Base-by-base conservation (phyloP, 2,329 filamentous ascomycete genomes). In the Fusarium lateritium region DNA sequence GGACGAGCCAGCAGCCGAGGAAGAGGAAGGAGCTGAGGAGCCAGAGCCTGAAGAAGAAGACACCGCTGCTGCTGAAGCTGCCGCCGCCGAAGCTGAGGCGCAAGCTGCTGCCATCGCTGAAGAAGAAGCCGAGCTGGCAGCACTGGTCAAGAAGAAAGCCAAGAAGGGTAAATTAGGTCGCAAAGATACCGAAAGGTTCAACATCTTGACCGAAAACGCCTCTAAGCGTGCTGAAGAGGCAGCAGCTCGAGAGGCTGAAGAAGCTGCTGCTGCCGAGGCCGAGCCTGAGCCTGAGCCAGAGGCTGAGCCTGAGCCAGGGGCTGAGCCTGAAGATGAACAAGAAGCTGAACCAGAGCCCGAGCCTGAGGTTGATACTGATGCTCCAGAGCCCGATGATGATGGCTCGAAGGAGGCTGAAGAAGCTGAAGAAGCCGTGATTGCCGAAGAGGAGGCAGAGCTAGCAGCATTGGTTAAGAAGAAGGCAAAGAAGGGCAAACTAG, bases 121-220 rank as follows among this genome's bases (percentile, higher is more conserved):
- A 26, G 80, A 84, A 62, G 81, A 79, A 14, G 79, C 81, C 31
- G 82, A 85, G 71, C 80, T 81, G 22, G 79, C 79, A 19, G 77
- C 76, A 14, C 77, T 78, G 55, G 78, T 79, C 47, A 80, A 78
- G 13, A 76, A 76, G 60, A 76, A 72, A 28, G 55, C 47, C 34
- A 84, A 82, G 73, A 81, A 82, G 65, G 71, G 72, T 7, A 73
- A 62, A 31, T 19, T 73, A 22, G 71, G 71, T 15, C 67, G 62
- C 28, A 73, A 72, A 46, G 71, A 73, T 38, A 63, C 69, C 6
- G 71, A 73, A 21, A 50, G 71, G 24, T 65, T 64, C 10, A 54
- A 68, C 13, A 19, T 47, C 22, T 52, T 73, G 17, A 60, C 50
- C 17, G 56, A 44, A 11, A 67, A 63, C 24, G 50, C 50, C 21